Percentiles rank a stretch among this genome's conserved stretches.
Evolutionary conservation across 768 basidiomycete species (phyloP).

Genomic region (Russula compacta): DNA sequence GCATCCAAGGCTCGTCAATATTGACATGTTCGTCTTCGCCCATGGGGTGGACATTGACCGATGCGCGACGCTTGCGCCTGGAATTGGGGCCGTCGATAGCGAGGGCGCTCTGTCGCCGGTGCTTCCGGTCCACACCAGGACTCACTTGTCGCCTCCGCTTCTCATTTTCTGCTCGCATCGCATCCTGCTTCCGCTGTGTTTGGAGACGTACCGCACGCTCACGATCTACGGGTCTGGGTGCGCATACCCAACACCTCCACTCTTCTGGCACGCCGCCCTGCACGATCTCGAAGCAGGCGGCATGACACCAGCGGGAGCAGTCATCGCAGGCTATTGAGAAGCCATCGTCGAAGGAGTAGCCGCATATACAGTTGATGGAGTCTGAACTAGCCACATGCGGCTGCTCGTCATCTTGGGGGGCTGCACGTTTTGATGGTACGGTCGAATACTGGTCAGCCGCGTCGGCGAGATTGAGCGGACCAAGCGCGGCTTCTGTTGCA

Average conservation of each 20-base stretch:
- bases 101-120: slow-evolving; percentile 29
- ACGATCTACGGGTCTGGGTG: slow-evolving; percentile 39
- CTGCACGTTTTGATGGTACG: slow-evolving; percentile 34
- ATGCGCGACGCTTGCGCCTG: slow-evolving; percentile 33
- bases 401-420: slow-evolving; percentile 20
- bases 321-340: slow-evolving; percentile 79
- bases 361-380: slow-evolving; percentile 66
- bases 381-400: slow-evolving; percentile 28
- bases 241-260: slow-evolving; percentile 68
- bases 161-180: slow-evolving; percentile 20
- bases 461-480: slow-evolving; percentile 43
- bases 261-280: slow-evolving; percentile 58
- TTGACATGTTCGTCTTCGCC: slow-evolving; percentile 40
- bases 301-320: slow-evolving; percentile 80
- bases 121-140: slow-evolving; percentile 33
- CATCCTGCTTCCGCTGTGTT: slow-evolving; percentile 30
- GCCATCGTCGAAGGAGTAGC: slow-evolving; percentile 66
- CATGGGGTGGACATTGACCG: slow-evolving; percentile 27
- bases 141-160: slow-evolving; percentile 29
- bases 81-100: slow-evolving; percentile 29
- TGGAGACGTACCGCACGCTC: slow-evolving; percentile 41
- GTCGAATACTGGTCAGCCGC: slow-evolving; percentile 29
- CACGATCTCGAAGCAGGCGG: slow-evolving; percentile 61
- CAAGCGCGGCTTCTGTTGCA: slow-evolving; percentile 52
- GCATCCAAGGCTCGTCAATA: slow-evolving; percentile 41